A percentile compares a stretch with the other conserved stretches of the same genome.
phyloP scores from a whole-genome alignment of 306 rosid species.

The Castanea crenata region DNA sequence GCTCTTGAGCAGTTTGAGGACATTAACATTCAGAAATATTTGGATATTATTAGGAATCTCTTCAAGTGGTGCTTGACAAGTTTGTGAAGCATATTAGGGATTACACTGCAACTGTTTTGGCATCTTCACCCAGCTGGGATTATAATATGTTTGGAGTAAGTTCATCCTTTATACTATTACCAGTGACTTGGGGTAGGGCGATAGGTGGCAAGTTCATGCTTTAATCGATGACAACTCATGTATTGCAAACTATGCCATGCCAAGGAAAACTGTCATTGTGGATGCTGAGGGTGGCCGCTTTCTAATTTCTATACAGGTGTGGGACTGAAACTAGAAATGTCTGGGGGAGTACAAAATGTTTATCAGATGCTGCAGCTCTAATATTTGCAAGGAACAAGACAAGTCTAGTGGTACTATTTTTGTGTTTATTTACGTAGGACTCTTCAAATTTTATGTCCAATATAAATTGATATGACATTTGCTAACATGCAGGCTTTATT shows the following conservation, averaged over 20 bases:
- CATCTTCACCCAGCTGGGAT: too few relatives aligned
- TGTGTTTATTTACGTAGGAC: too few relatives aligned
- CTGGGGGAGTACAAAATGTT: conserved; percentile 27
- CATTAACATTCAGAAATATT: too few relatives aligned
- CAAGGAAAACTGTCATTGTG: conserved; percentile 61
- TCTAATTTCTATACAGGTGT: conserved; percentile 28
- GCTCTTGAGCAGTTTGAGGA: too few relatives aligned
- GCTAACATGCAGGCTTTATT: not conserved
- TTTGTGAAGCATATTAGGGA: too few relatives aligned
- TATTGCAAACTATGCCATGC: conserved; percentile 35
- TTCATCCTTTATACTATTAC: not conserved
- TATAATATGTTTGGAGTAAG: too few relatives aligned
- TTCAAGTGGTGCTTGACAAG: too few relatives aligned
- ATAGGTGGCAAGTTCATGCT: not conserved
- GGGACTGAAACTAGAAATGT: conserved; percentile 34
- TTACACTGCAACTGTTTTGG: too few relatives aligned
- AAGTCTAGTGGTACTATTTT: too few relatives aligned
- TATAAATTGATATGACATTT: not conserved
- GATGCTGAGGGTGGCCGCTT: conserved; percentile 64
- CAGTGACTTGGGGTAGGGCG: not conserved
- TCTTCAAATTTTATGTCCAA: too few relatives aligned
- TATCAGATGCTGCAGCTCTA: conserved; percentile 63
- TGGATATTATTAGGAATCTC: too few relatives aligned
- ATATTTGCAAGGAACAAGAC: conserved; percentile 58
- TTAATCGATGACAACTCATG: not conserved